These are phyloP conservation scores for Exophiala bonariae DNA, from an alignment of 2,329 filamentous ascomycete genomes.

Conservation along the genomic window DNA sequence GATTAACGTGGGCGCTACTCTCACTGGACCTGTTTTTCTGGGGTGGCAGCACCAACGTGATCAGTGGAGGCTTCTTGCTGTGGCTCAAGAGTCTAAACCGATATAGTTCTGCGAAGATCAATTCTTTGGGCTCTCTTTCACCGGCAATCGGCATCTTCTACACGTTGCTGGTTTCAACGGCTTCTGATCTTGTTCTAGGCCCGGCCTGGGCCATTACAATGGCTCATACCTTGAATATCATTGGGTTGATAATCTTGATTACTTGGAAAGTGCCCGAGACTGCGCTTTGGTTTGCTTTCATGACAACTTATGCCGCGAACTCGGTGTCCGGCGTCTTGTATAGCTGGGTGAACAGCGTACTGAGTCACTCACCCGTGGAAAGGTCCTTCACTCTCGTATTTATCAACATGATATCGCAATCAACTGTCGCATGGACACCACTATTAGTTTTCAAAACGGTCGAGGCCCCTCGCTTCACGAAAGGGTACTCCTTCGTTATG, in stretches of 20 bases:
- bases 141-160: constrained; percentile 44
- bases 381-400: constrained; percentile 51
- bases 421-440: constrained; percentile 57
- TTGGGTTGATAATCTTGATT: constrained; percentile 26
- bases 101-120: constrained; percentile 42
- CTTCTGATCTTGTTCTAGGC: not conserved
- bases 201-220: constrained; percentile 37
- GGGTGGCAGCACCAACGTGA: constrained; percentile 38
- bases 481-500: constrained; percentile 44
- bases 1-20: constrained; percentile 50
- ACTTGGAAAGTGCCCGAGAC: constrained; percentile 30
- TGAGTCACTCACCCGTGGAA: constrained; percentile 49
- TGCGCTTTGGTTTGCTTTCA: constrained; percentile 11
- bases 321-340: constrained; percentile 1
- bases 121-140: constrained; percentile 46
- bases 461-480: constrained; percentile 43
- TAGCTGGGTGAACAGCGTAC: constrained; percentile 46
- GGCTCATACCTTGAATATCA: constrained; percentile 43
- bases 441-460: constrained; percentile 52
- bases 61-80: constrained; percentile 42
- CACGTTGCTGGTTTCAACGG: constrained; percentile 3
- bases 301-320: not conserved
- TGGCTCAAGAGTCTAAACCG: constrained; percentile 43
- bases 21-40: constrained; percentile 39
- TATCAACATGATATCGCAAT: constrained; percentile 54